phyloP scores from a whole-genome alignment of 2,329 filamentous ascomycete genomes.

The Neopestalotiopsis rosae region DNA sequence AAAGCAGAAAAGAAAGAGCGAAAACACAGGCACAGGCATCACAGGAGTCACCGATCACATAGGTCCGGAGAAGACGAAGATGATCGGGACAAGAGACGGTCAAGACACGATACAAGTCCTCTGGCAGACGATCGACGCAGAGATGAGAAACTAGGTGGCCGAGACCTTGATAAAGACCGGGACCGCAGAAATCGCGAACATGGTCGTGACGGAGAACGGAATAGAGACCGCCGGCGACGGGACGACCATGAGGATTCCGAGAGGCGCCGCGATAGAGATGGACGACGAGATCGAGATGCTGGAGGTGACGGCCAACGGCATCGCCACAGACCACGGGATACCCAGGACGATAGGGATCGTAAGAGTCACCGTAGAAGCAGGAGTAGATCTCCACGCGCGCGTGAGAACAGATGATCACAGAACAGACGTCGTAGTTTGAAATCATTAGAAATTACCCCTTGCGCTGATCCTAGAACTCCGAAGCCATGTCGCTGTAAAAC shows the following conservation, averaged over 20 bases:
- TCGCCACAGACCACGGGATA: slow-evolving; percentile 26
- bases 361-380: slow-evolving; percentile 42
- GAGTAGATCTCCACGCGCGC: slow-evolving; percentile 46
- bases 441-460: neutral
- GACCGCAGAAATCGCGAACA: slow-evolving; percentile 36
- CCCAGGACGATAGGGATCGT: slow-evolving; percentile 27
- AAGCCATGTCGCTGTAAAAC: slow-evolving; percentile 8
- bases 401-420: neutral
- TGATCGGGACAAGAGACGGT: slow-evolving; percentile 32
- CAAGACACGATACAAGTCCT: slow-evolving; percentile 44
- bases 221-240: slow-evolving; percentile 6
- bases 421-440: neutral
- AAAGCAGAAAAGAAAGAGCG: slow-evolving; percentile 55
- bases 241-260: slow-evolving; percentile 29
- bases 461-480: neutral
- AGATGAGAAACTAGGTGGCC: slow-evolving; percentile 34
- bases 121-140: slow-evolving; percentile 26
- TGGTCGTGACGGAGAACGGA: slow-evolving; percentile 21
- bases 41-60: slow-evolving; percentile 51
- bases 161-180: slow-evolving; percentile 27
- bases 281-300: slow-evolving; percentile 28
- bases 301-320: slow-evolving; percentile 24
- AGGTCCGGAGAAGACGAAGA: slow-evolving; percentile 32
- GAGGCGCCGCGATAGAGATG: slow-evolving; percentile 26
- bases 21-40: slow-evolving; percentile 47